Conservation (phyloP, 2,329 filamentous ascomycete species). For the Phoma sp. region DNA sequence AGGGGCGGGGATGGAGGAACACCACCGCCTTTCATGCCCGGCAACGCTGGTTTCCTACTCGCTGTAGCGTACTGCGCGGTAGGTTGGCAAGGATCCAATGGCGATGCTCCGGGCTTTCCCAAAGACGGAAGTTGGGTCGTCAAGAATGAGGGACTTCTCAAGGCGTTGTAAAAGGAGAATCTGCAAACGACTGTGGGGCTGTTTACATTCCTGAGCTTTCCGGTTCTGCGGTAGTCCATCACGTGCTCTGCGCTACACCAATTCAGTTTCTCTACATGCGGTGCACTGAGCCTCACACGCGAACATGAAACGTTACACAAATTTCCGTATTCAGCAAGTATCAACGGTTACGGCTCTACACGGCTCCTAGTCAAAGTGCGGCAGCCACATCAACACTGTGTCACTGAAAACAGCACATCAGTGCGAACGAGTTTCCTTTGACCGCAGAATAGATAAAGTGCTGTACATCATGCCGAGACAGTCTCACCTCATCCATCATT, state of each 20-base stretch:
- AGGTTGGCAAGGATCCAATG: conserved; percentile 58
- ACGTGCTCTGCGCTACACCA: conserved; percentile 5
- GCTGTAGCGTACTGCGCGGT: conserved; percentile 62
- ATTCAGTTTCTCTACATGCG: not conserved
- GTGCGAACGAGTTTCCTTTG: conserved; percentile 6
- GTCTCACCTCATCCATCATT: conserved; percentile 7
- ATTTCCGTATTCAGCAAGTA: not conserved
- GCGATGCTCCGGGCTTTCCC: conserved; percentile 32
- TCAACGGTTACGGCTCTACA: not conserved
- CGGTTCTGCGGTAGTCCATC: not conserved
- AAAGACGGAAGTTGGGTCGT: conserved; percentile 30
- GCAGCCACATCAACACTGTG: not conserved
- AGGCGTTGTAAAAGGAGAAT: conserved; percentile 19
- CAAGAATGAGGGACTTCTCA: conserved; percentile 31
- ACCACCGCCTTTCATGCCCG: conserved; percentile 64
- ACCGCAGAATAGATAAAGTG: conserved; percentile 7
- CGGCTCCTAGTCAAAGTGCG: not conserved
- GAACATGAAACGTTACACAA: conserved; percentile 5
- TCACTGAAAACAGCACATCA: conserved; percentile 13
- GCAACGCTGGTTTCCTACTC: conserved; percentile 57
- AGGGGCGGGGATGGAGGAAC: conserved; percentile 59
- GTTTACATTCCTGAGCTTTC: conserved; percentile 15
- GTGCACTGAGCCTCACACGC: conserved; percentile 1
- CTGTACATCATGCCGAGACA: conserved; percentile 12
- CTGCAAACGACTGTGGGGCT: conserved; percentile 11